Base-by-base conservation (phyloP, 495 filamentous ascomycete species). In the Annulohypoxylon moriforme region DNA sequence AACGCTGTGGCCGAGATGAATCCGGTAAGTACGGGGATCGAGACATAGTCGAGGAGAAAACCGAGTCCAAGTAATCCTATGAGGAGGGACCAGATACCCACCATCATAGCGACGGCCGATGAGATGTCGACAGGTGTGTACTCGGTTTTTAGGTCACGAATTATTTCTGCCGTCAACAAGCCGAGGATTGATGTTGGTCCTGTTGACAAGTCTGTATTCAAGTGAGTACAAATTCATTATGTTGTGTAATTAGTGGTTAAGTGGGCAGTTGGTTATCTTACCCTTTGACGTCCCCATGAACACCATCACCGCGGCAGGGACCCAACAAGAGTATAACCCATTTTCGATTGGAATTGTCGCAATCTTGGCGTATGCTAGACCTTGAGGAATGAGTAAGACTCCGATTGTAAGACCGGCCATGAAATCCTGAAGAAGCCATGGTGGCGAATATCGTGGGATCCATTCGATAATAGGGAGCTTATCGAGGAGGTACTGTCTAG, bases 281-380 rank as follows among this genome's bases (percentile, higher is more conserved):
- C 86, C 85, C 64, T 88, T 87, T 11, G 85, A 85, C 2, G 85
- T 85, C 2, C 85, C 86, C 82, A 88, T 87, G 44, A 88, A 79
- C 3, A 84, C 79, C 63, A 85, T 85, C 11, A 87, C 73, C 11
- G 79, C 75, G 14, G 81, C 78, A 1, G 86, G 85, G 20, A 87
- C 68, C 86, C 86, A 88, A 68, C 81, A 83, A 4, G 85, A 84
- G 73, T 84, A 83, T 16, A 88, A 81, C 10, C 84, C 84, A 75
- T 84, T 82, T 60, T 85, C 78, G 9, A 85, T 82, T 0, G 85
- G 84, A 55, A 86, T 85, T 0, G 79, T 85, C 4, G 85, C 84
- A 61, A 86, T 83, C 63, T 85, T 85, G 2, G 85, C 84, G 68
- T 86, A 86, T 0, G 82, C 82, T 31, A 87, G 63, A 10, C 79